Base-by-base conservation (phyloP, 2,329 filamentous ascomycete species). In the Exophiala sp. region DNA sequence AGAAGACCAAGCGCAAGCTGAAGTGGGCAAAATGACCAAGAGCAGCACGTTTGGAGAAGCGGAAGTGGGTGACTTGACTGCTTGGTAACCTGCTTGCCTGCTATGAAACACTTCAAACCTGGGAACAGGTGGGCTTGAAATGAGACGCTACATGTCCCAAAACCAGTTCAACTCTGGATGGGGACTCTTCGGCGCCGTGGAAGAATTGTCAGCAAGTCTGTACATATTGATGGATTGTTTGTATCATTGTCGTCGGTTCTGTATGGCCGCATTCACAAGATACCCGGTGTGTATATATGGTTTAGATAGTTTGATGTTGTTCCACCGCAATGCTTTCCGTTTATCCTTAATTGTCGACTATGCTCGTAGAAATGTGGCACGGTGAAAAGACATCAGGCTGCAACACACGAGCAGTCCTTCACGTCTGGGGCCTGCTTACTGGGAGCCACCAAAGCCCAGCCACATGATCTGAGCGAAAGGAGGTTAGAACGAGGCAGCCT, bases 21-120 rank as follows among this genome's bases (percentile, higher is more conserved):
- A 72, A 35, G 73, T 80, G 58, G 84, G 84, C 12, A 74, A 82
- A 63, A 71, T 91, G 58, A 89, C 83, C 14, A 96, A 95, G 76
- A 91, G 82, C 52, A 96, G 91, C 72, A 94, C 89, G 0, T 96
- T 96, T 75, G 91, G 92, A 12, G 91, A 97, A 73, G 91, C 90
- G 1, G 94, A 97, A 72, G 90, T 96, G 16, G 92, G 92, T 57
- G 94, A 97, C 68, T 96, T 65, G 54, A 64, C 62, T 21, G 62
- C 60, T 21, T 64, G 62, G 62, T 64, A 58, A 49, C 10, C n/a
- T 12, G 18, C 36, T 29, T 29, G 24, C 24, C 24, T 29, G 24
- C 24, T 29, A 32, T 20, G 35, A 20, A 43, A 53, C 20, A 16
- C 16, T 18, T 42, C 10, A 33, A 20, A 29, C n/a, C 14, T 9